These are phyloP conservation scores for Salix purpurea DNA, from an alignment of 345 rosid genomes.

Conservation along the genomic window DNA sequence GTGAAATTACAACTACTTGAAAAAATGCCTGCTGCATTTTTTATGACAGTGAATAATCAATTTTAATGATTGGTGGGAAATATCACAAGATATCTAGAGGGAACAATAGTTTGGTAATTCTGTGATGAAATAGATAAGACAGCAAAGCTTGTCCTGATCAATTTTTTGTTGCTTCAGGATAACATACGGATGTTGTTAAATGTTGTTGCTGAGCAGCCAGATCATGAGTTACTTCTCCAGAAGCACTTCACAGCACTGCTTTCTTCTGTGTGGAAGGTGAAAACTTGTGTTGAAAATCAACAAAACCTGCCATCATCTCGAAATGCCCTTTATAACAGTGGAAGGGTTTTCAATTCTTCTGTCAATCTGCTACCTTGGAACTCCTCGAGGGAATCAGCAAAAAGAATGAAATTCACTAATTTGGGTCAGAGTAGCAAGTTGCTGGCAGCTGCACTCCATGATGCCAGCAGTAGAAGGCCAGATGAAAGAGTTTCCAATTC, in stretches of 20 bases:
- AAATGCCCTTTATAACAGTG: slow-evolving; percentile 47
- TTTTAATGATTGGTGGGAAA: not conserved
- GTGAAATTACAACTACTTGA: not conserved
- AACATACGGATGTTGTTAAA: slow-evolving; percentile 62
- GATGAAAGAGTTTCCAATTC: slow-evolving; percentile 35
- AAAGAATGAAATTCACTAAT: slow-evolving; percentile 52
- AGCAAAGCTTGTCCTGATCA: slow-evolving; percentile 18
- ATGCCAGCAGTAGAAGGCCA: slow-evolving; percentile 37
- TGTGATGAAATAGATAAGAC: not conserved
- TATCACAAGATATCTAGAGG: not conserved
- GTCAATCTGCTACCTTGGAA: slow-evolving; percentile 30
- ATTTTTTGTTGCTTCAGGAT: slow-evolving; percentile 56
- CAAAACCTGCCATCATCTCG: slow-evolving; percentile 33
- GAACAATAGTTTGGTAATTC: not conserved
- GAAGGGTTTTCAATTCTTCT: slow-evolving; percentile 43
- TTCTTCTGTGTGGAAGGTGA: slow-evolving; percentile 71
- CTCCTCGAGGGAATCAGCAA: slow-evolving; percentile 38
- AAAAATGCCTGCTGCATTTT: not conserved
- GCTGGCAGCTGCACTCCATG: slow-evolving; percentile 66
- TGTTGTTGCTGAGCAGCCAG: slow-evolving; percentile 71
- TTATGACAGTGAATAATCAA: not conserved
- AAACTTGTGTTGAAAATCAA: slow-evolving; percentile 22
- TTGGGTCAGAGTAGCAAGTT: slow-evolving; percentile 44
- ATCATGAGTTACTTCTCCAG: slow-evolving; percentile 84
- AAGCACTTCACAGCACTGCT: slow-evolving; percentile 85